A percentile compares a stretch with the other conserved stretches of the same genome.
Evolutionary conservation across 768 basidiomycete species (phyloP).

Genomic region (Tubosaeta sp.): DNA sequence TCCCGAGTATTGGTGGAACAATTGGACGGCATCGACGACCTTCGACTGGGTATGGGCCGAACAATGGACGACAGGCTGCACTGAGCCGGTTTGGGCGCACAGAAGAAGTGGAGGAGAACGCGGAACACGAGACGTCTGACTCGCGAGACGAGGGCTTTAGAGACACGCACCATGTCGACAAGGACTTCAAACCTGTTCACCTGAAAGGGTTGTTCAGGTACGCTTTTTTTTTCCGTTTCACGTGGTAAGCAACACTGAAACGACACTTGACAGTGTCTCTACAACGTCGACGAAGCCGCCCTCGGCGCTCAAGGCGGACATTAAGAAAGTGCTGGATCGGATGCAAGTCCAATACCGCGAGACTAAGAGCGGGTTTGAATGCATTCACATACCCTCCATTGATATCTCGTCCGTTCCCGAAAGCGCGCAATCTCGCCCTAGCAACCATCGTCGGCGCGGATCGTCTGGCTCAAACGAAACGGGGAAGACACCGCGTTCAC

Average conservation of each 20-base stretch:
- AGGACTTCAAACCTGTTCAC: slow-evolving; percentile 91
- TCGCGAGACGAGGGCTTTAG: slow-evolving; percentile 42
- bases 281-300: slow-evolving; percentile 93
- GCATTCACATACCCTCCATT: slow-evolving; percentile 92
- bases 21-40: slow-evolving; percentile 68
- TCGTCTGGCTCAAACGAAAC: slow-evolving; percentile 54
- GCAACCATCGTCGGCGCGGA: slow-evolving; percentile 39
- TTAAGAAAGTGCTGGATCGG: slow-evolving; percentile 81
- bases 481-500: slow-evolving; percentile 44
- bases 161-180: slow-evolving; percentile 49
- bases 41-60: slow-evolving; percentile 56
- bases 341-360: slow-evolving; percentile 95
- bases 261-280: slow-evolving; percentile 59
- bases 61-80: slow-evolving; percentile 25
- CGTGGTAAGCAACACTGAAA: slow-evolving; percentile 3
- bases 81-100: slow-evolving; percentile 51
- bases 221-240: slow-evolving; percentile 6
- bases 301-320: slow-evolving; percentile 74
- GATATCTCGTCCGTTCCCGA: slow-evolving; percentile 73
- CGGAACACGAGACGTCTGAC: slow-evolving; percentile 36
- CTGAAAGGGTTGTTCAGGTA: slow-evolving; percentile 95
- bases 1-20: slow-evolving; percentile 46
- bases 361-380: slow-evolving; percentile 90
- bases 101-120: slow-evolving; percentile 45
- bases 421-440: slow-evolving; percentile 30